Base-by-base conservation (phyloP, 148 eudicot genomes). In the Persicaria tinctoria region DNA sequence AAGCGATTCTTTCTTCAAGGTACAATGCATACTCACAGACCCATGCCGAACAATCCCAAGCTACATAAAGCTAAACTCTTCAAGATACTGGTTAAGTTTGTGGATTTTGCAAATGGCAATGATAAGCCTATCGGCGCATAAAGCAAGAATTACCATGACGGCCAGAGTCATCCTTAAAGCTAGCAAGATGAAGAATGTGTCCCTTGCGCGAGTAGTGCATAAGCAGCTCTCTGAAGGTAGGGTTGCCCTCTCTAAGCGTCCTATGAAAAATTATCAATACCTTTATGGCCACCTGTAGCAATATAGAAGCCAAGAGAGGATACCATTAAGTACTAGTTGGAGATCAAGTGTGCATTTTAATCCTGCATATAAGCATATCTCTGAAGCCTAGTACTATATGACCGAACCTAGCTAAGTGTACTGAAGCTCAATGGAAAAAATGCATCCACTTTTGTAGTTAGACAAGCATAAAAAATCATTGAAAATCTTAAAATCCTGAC, bases 1-100 rank as follows among this genome's bases (percentile, higher is more conserved):
- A 91, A 85, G 90, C 96, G 0, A 94, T 90, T 66, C 97, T 80
- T 79, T 94, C 98, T 82, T 91, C 97, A 32, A 94, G 84, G 81
- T 85, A 94, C 50, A 87, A 89, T 10, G 95, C 97, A 78, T 94
- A 94, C 17, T 97, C 87, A 5, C 98, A 86, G 10, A 94, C 88
- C 97, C 97, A 94, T 1, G 96, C 98, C 51, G 98, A 91, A 79
- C 97, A 94, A 84, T 94, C 98, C 96, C 95, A 91, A 49, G 97
- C 98, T 91, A 83, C 83, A 77, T 41, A 12, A 41, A 11, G 20
- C 17, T 17, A 72, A 73, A 17, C 20, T 73, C 38, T 10, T 55
- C 59, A 55, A 55, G 18, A 6, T 64, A 64, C 8, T 32, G 41
- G 41, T 2, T 32, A 32, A 32, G 41, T 32, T 64, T 7, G 8